Evolutionary conservation across 2,329 filamentous ascomycete species (phyloP).

Genomic region (Penicillium brevicompactum): DNA sequence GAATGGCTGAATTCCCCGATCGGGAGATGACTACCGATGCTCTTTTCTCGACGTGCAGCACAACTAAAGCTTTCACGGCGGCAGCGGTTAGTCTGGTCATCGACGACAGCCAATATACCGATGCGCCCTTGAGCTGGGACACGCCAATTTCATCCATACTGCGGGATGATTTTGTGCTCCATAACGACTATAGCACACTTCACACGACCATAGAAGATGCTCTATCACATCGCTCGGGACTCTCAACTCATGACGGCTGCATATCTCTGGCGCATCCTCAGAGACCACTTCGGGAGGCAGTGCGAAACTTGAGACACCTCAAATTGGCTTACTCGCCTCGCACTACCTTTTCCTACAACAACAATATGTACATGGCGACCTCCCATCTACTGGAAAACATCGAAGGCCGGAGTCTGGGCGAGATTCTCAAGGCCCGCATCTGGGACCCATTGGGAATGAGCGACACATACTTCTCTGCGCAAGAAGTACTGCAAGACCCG

Average conservation of each 20-base stretch:
- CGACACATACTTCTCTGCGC: conserved; percentile 25
- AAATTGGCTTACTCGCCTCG: conserved; percentile 21
- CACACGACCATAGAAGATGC: conserved; percentile 37
- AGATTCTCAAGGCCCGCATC: conserved; percentile 21
- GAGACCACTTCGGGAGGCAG: conserved; percentile 11
- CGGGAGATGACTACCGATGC: conserved; percentile 25
- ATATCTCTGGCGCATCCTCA: not conserved
- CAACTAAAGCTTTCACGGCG: conserved; percentile 32
- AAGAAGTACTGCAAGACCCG: conserved; percentile 12
- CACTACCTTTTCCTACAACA: conserved; percentile 24
- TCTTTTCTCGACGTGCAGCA: conserved; percentile 29
- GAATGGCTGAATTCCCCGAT: conserved; percentile 28
- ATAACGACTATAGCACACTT: conserved; percentile 28
- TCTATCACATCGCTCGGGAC: conserved; percentile 36
- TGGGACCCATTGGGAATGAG: conserved; percentile 27
- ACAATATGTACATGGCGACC: conserved; percentile 27
- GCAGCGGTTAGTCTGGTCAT: conserved; percentile 25
- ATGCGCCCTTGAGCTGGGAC: conserved; percentile 33
- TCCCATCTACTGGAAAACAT: conserved; percentile 21
- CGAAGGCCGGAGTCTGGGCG: conserved; percentile 13
- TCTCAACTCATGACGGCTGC: conserved; percentile 23
- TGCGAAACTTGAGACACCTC: conserved; percentile 22
- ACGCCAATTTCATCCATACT: conserved; percentile 41
- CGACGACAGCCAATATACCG: conserved; percentile 18
- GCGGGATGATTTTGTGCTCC: conserved; percentile 36